Base-by-base conservation (phyloP, 768 basidiomycete genomes). In the Infundibulicybe gibba region DNA sequence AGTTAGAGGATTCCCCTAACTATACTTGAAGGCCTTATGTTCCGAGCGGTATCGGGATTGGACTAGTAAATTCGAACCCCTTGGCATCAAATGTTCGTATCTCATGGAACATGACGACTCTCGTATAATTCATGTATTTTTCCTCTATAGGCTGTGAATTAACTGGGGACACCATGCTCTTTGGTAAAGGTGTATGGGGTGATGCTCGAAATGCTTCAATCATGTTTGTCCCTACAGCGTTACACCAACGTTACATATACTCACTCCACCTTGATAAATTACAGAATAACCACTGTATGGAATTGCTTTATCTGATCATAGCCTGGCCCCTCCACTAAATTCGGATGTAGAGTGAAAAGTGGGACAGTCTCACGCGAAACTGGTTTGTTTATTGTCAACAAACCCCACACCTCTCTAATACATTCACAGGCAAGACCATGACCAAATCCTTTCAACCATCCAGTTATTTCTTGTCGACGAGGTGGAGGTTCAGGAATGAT, bases 391-490 rank as follows among this genome's bases (percentile, higher is more conserved):
- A 25, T 10, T 44, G 11, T 34, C 25, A 39, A 15, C 11, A 21
- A 9, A 6, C 41, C 15, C 32, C 4, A 8, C 8, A 19, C n/a
- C n/a, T 50, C 12, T 44, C 47, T 19, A 21, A 5, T 15, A 3
- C 38, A 15, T 43, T 41, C 44, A 32, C 44, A 85, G 85, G 82
- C 64, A 68, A 44, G 80, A 81, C 44, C 80, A 90, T 52, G 69
- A 74, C n/a, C 68, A 76, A 20, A 79, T 89, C 31, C 65, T 93
- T 17, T 77, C 84, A 5, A 79, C 83, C 44, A 77, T 95, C 32
- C 74, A 80, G 39, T 71, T 97, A 17, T 87, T 97, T 54, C 79
- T 97, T 37, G 85, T 97, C n/a, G 93, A 97, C 54, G 93, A 95
- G 69, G 93, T 90, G 47, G 20, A 6, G 30, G 12, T 14, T 47